Evolutionary conservation across 768 basidiomycete species (phyloP), one percentile per base, ranked within the genome.

Genomic region (Tricholoma furcatifolium): DNA sequence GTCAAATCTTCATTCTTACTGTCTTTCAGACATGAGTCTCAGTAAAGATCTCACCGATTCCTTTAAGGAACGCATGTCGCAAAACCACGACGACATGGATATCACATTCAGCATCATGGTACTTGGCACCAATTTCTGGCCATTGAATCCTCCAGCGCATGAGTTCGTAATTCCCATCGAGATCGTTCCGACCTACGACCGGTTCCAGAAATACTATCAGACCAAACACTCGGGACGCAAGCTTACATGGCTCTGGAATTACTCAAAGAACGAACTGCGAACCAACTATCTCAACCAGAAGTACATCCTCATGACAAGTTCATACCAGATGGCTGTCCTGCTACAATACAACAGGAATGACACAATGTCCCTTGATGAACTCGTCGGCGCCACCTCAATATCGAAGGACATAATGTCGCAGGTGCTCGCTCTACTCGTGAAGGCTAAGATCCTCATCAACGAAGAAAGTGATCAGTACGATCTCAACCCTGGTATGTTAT

Each of bases 241-340:
- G 63, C 80, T 98, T 27, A 95, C 93, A 0, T 99, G 97, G 96
- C 73, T 98, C 7, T 99, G 97, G 97, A 96, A 98, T 66, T 92
- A 95, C 68, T 94, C 90, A 43, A 96, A 97, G 78, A 96, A 95
- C 72, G 97, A 98, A 66, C 80, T 99, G 39, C 85, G 93, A 54
- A 95, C 96, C 55, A 95, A 91, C 68, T 94, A 97, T 71, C 78
- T 92, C 49, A 88, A 87, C 65, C 92, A 93, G 69, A 98, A 96
- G 75, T 98, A 98, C 75, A 94, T 97, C 60, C 73, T 98, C 65
- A 93, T 95, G 87, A 94, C 93, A 53, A 95, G 91, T 65, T 85
- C 93, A 34, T 98, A 93, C 70, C 97, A 99, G 74, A 94, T 93
- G 85, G 91, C 92, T n/a, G 90, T 99, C 45, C 74, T 98, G 35